Evolutionary conservation across 2,329 filamentous ascomycete genomes (phyloP).

Genomic region (Xylaria sp.): DNA sequence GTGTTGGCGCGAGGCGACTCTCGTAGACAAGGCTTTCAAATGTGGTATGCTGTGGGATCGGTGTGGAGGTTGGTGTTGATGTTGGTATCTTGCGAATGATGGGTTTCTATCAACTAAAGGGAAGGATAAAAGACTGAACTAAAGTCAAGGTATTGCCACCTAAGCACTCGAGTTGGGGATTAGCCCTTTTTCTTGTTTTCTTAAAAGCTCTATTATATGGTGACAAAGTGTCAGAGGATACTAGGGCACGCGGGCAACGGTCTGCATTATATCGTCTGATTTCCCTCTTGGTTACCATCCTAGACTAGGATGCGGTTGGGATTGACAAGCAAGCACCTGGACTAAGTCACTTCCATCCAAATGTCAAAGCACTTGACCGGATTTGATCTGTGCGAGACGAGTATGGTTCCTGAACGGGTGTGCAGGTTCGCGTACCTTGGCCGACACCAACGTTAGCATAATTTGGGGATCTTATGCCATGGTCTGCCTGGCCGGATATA

Average conservation of each 20-base stretch:
- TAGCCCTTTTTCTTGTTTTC: constrained; percentile 50
- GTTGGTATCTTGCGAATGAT: constrained; percentile 42
- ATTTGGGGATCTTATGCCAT: constrained; percentile 70
- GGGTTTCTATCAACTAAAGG: constrained; percentile 44
- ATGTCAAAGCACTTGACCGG: constrained; percentile 60
- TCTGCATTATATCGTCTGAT: constrained; percentile 62
- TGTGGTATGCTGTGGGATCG: constrained; percentile 28
- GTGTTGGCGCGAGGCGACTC: constrained; percentile 46
- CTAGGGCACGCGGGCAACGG: constrained; percentile 52
- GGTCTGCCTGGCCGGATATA: constrained; percentile 61
- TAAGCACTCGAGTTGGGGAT: constrained; percentile 48
- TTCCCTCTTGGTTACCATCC: constrained; percentile 53
- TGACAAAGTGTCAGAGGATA: constrained; percentile 49
- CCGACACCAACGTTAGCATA: constrained; percentile 65
- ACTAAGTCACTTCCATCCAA: constrained; percentile 55
- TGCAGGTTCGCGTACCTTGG: constrained; percentile 58
- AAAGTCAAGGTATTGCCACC: constrained; percentile 49
- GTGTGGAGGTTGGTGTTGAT: constrained; percentile 10
- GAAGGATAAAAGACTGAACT: constrained; percentile 32
- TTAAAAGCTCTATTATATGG: constrained; percentile 52
- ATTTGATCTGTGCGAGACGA: constrained; percentile 61
- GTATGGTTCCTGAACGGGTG: constrained; percentile 59
- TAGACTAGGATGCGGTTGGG: constrained; percentile 51
- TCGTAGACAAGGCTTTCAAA: constrained; percentile 42
- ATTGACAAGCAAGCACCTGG: constrained; percentile 56